Conservation (phyloP, 257 asterid genomes). For the Apocynum venetum region DNA sequence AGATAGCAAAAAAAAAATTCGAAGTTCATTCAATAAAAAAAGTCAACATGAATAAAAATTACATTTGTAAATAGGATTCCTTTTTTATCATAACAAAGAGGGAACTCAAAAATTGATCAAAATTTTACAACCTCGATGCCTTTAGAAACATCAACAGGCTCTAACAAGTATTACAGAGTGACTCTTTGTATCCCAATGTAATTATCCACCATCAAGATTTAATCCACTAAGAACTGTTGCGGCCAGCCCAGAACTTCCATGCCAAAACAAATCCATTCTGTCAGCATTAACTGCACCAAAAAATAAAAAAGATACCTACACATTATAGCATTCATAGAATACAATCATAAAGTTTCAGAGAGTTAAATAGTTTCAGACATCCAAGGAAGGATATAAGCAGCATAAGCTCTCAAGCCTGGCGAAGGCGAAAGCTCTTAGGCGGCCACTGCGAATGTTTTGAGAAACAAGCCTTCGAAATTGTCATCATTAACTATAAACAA, state of each 20-base stretch:
- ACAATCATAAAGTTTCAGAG: not conserved
- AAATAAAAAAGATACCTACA: not conserved
- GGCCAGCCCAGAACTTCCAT: not conserved
- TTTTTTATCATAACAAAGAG: too few relatives aligned
- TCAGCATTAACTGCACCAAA: not conserved
- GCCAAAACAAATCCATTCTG: not conserved
- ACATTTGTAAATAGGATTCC: too few relatives aligned
- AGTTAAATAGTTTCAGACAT: slow-evolving; percentile 27
- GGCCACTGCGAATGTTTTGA: slow-evolving; percentile 42
- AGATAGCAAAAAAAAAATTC: too few relatives aligned
- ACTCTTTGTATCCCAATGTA: not conserved
- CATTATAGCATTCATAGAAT: not conserved
- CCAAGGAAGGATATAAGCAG: slow-evolving; percentile 43
- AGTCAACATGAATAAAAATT: too few relatives aligned
- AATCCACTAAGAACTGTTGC: not conserved
- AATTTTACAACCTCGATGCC: too few relatives aligned
- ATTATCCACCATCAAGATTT: not conserved
- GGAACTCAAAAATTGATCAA: too few relatives aligned
- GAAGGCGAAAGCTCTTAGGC: slow-evolving; percentile 38
- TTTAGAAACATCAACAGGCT: too few relatives aligned
- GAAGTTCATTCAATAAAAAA: too few relatives aligned
- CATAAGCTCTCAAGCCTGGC: slow-evolving; percentile 39
- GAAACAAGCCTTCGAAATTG: slow-evolving; percentile 32
- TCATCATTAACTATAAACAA: slow-evolving; percentile 23
- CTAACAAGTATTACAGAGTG: not conserved